Percentiles rank a stretch among this genome's conserved stretches.
Evolutionary conservation across 2,329 filamentous ascomycete genomes (phyloP).

Genomic region (Talaromyces sp.): DNA sequence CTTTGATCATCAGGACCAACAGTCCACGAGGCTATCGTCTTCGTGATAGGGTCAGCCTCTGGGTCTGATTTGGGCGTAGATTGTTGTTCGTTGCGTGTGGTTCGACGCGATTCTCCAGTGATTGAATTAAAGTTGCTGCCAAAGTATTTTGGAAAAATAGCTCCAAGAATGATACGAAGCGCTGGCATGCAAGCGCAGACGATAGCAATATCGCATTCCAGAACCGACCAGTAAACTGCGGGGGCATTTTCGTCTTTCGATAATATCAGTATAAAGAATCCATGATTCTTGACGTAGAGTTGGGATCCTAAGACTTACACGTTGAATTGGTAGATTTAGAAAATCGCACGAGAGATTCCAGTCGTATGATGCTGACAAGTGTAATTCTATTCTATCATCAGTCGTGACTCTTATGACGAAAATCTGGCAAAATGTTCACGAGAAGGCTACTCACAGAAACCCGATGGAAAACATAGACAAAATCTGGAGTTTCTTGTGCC

Average conservation of each 20-base stretch:
- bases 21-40: conserved; percentile 9
- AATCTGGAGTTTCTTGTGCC: conserved; percentile 53
- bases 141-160: conserved; percentile 17
- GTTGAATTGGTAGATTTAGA: conserved; percentile 41
- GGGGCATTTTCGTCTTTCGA: conserved; percentile 34
- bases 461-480: conserved; percentile 54
- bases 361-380: conserved; percentile 43
- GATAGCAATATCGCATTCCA: conserved; percentile 47
- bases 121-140: conserved; percentile 19
- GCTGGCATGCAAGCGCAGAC: conserved; percentile 46
- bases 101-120: conserved; percentile 1
- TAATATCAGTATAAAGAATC: neutral
- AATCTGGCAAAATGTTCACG: neutral
- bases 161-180: conserved; percentile 18
- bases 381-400: conserved; percentile 35
- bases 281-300: neutral
- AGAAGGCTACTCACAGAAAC: conserved; percentile 36
- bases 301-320: conserved; percentile 24
- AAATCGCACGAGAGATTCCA: conserved; percentile 43
- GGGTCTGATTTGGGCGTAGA: conserved; percentile 13
- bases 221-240: conserved; percentile 43
- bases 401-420: neutral
- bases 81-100: neutral
- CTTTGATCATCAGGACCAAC: conserved; percentile 11
- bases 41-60: conserved; percentile 13